Conservation (phyloP, 2,329 filamentous ascomycete genomes). For the Neofusicoccum kwambonambiense region DNA sequence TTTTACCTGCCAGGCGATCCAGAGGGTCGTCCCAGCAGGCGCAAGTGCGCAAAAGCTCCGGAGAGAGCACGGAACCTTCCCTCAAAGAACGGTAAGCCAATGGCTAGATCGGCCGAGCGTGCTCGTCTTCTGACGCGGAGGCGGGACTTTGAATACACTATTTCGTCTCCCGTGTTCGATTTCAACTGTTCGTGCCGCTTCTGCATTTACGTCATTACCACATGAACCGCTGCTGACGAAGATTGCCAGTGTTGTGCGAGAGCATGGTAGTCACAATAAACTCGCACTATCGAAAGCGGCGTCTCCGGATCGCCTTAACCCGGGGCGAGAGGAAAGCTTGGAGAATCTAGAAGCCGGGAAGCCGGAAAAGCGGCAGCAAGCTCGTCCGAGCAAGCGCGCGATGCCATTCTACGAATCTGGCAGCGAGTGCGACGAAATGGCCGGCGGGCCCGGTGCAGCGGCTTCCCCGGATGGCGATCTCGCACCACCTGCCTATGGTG, state of each 20-base stretch:
- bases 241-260: background rate
- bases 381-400: background rate
- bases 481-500: background rate
- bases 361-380: background rate
- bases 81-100: conserved; percentile 15
- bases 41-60: background rate
- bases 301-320: background rate
- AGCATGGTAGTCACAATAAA: conserved; percentile 1
- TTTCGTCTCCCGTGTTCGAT: background rate
- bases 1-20: conserved; percentile 23
- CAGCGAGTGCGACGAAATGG: conserved; percentile 1
- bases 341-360: background rate
- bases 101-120: background rate
- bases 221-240: background rate
- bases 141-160: background rate
- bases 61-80: background rate
- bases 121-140: background rate
- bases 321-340: background rate
- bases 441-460: background rate
- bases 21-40: background rate
- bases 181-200: background rate
- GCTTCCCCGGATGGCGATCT: background rate
- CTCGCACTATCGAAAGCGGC: conserved; percentile 5
- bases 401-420: conserved; percentile 13
- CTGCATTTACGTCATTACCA: background rate